Percentiles rank a stretch among this genome's conserved stretches.
phyloP scores from a whole-genome alignment of 1,284 basidiomycete genomes.

The Pseudozyma tsukubaensis region DNA sequence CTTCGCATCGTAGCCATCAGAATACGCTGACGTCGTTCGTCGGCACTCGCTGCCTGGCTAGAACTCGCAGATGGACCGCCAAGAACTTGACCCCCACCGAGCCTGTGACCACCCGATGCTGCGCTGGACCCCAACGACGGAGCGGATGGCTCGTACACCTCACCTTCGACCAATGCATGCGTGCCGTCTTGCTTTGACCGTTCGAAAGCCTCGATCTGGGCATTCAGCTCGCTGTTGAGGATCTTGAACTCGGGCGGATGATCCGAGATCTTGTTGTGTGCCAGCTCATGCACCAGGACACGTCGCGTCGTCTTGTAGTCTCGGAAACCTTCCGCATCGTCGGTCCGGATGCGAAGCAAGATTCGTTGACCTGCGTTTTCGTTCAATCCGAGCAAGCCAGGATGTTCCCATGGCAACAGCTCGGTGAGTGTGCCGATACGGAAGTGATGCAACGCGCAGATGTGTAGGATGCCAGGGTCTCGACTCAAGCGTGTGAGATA shows the following conservation, averaged over 20 bases:
- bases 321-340: slow-evolving; percentile 58
- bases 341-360: slow-evolving; percentile 59
- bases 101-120: background rate
- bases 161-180: slow-evolving; percentile 37
- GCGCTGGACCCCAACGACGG: background rate
- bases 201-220: slow-evolving; percentile 59
- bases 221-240: slow-evolving; percentile 62
- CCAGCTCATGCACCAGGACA: slow-evolving; percentile 64
- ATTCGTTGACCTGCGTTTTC: slow-evolving; percentile 62
- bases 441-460: slow-evolving; percentile 57
- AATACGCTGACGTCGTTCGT: slow-evolving; percentile 46
- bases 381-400: slow-evolving; percentile 60
- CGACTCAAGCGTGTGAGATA: slow-evolving; percentile 50
- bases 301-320: slow-evolving; percentile 62
- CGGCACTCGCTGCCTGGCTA: background rate
- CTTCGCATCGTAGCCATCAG: slow-evolving; percentile 52
- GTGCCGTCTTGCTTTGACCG: slow-evolving; percentile 20
- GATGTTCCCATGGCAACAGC: slow-evolving; percentile 62
- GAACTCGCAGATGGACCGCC: slow-evolving; percentile 9
- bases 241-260: slow-evolving; percentile 65
- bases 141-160: slow-evolving; percentile 46
- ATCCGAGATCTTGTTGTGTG: slow-evolving; percentile 59
- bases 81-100: slow-evolving; percentile 8
- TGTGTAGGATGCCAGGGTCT: slow-evolving; percentile 60
- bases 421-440: slow-evolving; percentile 57